Percentiles rank a stretch among this genome's conserved stretches.
These are phyloP conservation scores for Selaginella moellendorffii DNA, from an alignment of 75 land plant species.

Conservation along the genomic window DNA sequence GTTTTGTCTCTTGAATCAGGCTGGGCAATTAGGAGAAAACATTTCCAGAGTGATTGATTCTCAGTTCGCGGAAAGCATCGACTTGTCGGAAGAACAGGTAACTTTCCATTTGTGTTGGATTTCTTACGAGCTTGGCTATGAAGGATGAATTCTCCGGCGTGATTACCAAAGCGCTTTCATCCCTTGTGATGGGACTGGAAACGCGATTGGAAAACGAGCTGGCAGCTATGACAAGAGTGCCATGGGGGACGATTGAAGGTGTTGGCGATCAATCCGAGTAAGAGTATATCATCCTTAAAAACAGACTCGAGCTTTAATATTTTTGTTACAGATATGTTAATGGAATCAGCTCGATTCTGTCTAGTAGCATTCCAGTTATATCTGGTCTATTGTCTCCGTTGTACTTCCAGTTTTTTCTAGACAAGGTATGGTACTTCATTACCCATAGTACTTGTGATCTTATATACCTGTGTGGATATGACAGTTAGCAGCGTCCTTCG, in stretches of 20 bases:
- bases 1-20: slow-evolving; percentile 35
- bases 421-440: slow-evolving; percentile 51
- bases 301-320: no score
- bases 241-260: slow-evolving; percentile 96
- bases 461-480: background rate
- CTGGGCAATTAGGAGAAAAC: slow-evolving; percentile 92
- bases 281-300: slow-evolving; percentile 10
- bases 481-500: slow-evolving; percentile 98
- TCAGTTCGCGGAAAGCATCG: slow-evolving; percentile 63
- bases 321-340: slow-evolving; percentile 97
- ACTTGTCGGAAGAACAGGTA: slow-evolving; percentile 99
- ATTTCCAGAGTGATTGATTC: slow-evolving; percentile 80
- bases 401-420: slow-evolving; percentile 93
- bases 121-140: no score
- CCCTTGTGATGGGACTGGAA: slow-evolving; percentile 87
- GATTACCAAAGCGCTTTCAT: slow-evolving; percentile 78
- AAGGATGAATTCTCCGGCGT: slow-evolving; percentile 99
- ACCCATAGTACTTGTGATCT: background rate
- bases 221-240: slow-evolving; percentile 88
- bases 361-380: slow-evolving; percentile 85
- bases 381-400: slow-evolving; percentile 81
- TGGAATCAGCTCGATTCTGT: slow-evolving; percentile 74
- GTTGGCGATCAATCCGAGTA: slow-evolving; percentile 99
- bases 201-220: slow-evolving; percentile 91
- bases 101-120: slow-evolving; percentile 9